A percentile compares a stretch with the other conserved stretches of the same genome.
phyloP scores from a whole-genome alignment of 805 yeast species.

The Teunomyces cretensis region DNA sequence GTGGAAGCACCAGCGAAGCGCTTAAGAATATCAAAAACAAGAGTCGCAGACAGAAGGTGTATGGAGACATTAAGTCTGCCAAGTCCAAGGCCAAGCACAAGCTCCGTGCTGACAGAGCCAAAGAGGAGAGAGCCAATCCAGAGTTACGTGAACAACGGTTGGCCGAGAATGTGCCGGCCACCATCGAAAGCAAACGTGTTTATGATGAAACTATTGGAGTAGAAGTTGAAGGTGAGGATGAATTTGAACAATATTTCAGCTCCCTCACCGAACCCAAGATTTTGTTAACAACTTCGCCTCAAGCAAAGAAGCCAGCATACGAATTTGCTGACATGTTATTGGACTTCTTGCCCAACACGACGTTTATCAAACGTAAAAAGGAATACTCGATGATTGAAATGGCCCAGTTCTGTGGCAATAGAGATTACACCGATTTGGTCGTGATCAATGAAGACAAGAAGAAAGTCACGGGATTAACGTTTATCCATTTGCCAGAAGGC shows the following conservation, averaged over 20 bases:
- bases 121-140: slow-evolving; percentile 82
- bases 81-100: slow-evolving; percentile 75
- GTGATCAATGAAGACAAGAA: slow-evolving; percentile 95
- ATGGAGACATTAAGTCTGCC: slow-evolving; percentile 70
- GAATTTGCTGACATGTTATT: slow-evolving; percentile 84
- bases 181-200: slow-evolving; percentile 81
- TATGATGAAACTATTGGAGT: slow-evolving; percentile 78
- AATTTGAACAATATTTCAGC: slow-evolving; percentile 59
- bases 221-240: slow-evolving; percentile 63
- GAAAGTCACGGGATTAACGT: slow-evolving; percentile 85
- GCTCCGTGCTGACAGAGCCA: slow-evolving; percentile 77
- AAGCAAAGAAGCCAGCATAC: slow-evolving; percentile 83
- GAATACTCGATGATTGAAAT: slow-evolving; percentile 85
- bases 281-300: slow-evolving; percentile 82
- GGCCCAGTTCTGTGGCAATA: slow-evolving; percentile 74
- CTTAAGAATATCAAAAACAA: slow-evolving; percentile 64
- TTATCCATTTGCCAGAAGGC: slow-evolving; percentile 91
- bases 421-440: slow-evolving; percentile 84
- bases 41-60: slow-evolving; percentile 74
- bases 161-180: slow-evolving; percentile 72
- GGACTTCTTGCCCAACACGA: slow-evolving; percentile 81
- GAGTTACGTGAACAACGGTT: slow-evolving; percentile 78
- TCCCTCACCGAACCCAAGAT: slow-evolving; percentile 73
- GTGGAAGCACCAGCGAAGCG: slow-evolving; percentile 25
- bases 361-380: slow-evolving; percentile 83